Evolutionary conservation across 306 rosid species (phyloP).

Genomic region (Potentilla sterilis): DNA sequence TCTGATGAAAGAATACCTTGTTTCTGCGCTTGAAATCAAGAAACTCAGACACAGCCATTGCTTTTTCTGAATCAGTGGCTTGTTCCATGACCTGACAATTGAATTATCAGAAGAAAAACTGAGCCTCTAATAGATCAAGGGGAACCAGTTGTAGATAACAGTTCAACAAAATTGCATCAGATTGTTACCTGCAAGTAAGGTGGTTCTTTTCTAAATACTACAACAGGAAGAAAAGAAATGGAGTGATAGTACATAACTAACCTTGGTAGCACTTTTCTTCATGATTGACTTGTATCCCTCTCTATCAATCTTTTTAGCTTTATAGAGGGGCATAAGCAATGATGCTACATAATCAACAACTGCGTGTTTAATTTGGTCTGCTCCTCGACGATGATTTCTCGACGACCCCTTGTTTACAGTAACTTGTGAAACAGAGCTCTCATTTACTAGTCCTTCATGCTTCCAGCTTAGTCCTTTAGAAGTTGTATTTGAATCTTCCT

Average conservation of each 20-base stretch:
- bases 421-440: conserved; percentile 91
- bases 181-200: neutral
- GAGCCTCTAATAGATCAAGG: conserved; percentile 12
- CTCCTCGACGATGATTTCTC: conserved; percentile 72
- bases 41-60: conserved; percentile 77
- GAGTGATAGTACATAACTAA: conserved; percentile 27
- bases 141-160: conserved; percentile 12
- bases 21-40: conserved; percentile 95
- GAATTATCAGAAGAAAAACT: conserved; percentile 18
- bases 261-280: conserved; percentile 99
- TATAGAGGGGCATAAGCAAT: conserved; percentile 95
- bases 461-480: conserved; percentile 69
- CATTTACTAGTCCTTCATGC: conserved; percentile 70
- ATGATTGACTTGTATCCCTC: conserved; percentile 97
- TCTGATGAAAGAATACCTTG: conserved; percentile 52
- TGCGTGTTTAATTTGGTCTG: conserved; percentile 91
- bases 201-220: conserved; percentile 1
- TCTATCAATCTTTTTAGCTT: conserved; percentile 89
- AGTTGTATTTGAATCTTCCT: conserved; percentile 86
- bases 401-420: conserved; percentile 72
- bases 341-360: conserved; percentile 98
- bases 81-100: conserved; percentile 92
- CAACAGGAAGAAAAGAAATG: conserved; percentile 19
- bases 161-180: conserved; percentile 19
- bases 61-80: conserved; percentile 90